These are phyloP conservation scores for Nematodospora anomalae DNA, from an alignment of 1,139 yeast species.

Conservation along the genomic window DNA sequence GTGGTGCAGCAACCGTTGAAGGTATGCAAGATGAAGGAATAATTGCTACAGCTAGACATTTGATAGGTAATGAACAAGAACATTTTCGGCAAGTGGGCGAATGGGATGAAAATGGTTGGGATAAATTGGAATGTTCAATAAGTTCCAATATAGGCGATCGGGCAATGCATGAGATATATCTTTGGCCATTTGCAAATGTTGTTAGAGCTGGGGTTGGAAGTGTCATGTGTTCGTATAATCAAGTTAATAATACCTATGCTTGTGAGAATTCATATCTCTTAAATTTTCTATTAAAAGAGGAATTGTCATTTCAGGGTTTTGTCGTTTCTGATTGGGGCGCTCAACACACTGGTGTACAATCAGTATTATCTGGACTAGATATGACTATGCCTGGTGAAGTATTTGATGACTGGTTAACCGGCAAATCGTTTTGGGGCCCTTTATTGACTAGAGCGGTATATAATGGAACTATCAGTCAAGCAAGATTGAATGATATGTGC, in stretches of 20 bases:
- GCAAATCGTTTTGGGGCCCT: conserved; percentile 60
- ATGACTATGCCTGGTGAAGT: conserved; percentile 70
- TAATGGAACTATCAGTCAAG: conserved; percentile 56
- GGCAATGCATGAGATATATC: conserved; percentile 60
- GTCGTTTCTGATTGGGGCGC: conserved; percentile 71
- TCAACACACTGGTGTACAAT: conserved; percentile 55
- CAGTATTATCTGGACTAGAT: conserved; percentile 62
- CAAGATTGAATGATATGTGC: conserved; percentile 63
- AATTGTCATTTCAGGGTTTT: conserved; percentile 67
- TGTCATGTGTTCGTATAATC: conserved; percentile 62
- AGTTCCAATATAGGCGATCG: conserved; percentile 60
- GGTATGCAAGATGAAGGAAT: conserved; percentile 63
- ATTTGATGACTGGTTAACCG: conserved; percentile 53
- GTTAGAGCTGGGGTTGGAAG: conserved; percentile 62
- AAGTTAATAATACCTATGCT: conserved; percentile 57
- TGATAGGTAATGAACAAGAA: conserved; percentile 65
- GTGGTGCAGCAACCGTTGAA: conserved; percentile 52
- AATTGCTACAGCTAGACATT: conserved; percentile 54
- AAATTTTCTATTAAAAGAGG: conserved; percentile 58
- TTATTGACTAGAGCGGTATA: conserved; percentile 54
- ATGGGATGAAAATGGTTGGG: conserved; percentile 51
- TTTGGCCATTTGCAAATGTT: conserved; percentile 70
- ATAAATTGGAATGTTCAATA: conserved; percentile 34
- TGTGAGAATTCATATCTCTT: conserved; percentile 62
- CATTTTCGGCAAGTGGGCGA: conserved; percentile 61